These are phyloP conservation scores for Emericellopsis cladophorae DNA, from an alignment of 2,329 filamentous ascomycete genomes.

Conservation along the genomic window DNA sequence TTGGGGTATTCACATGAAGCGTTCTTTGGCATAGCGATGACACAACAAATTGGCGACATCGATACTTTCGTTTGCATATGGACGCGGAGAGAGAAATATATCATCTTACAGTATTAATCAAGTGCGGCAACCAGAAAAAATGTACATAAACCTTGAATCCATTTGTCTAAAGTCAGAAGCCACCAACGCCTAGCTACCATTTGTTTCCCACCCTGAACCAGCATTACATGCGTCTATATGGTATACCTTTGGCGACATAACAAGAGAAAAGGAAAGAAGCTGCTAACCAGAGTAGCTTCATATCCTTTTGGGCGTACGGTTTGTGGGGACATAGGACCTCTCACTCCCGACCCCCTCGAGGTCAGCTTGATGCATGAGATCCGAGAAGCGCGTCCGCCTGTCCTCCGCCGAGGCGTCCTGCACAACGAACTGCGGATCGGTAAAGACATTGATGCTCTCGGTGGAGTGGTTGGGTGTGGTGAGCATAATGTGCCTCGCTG, in stretches of 20 bases:
- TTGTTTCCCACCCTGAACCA: no score
- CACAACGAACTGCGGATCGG: conserved; percentile 25
- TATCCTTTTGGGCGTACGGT: conserved; percentile 17
- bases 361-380: conserved; percentile 36
- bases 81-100: no score
- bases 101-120: no score
- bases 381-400: conserved; percentile 36
- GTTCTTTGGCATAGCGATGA: no score
- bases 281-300: neutral
- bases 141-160: no score
- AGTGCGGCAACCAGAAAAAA: no score
- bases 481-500: neutral
- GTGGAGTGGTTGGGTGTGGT: conserved; percentile 2
- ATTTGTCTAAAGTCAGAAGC: no score
- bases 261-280: neutral
- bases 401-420: conserved; percentile 10
- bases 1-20: neutral
- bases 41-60: no score
- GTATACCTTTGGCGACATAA: neutral
- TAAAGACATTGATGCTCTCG: conserved; percentile 40
- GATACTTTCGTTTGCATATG: no score
- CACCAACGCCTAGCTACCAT: no score
- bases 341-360: conserved; percentile 27
- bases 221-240: neutral
- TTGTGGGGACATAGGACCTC: conserved; percentile 25